Base-by-base conservation (phyloP, 768 basidiomycete genomes). In the Dioszegia crocea region DNA sequence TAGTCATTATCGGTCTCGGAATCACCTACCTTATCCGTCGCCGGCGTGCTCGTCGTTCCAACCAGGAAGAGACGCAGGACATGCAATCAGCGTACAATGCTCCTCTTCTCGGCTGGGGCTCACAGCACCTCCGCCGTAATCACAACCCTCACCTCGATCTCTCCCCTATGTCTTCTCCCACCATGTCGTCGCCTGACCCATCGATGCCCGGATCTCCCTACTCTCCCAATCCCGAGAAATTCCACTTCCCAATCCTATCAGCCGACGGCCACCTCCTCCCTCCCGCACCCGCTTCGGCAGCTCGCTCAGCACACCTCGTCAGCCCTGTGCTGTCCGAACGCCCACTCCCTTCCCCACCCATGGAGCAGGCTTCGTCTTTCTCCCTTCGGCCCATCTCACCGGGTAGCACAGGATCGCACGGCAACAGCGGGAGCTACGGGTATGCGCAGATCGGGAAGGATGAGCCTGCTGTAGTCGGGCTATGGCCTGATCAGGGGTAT, bases 221-320 rank as follows among this genome's bases (percentile, higher is more conserved):
- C 59, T 68, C 63, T 11, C 65, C 67, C 16, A 57, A 44, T 23
- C 53, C 70, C 14, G 67, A 68, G 23, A 57, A 40, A 16, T 68
- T 72, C 60, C 60, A 64, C 49, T 72, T 72, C 62, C 70, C 70
- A 4, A 67, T 72, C 38, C 58, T 72, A 6, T 68, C 70, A 8
- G 70, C 70, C 12, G 67, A 72, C 45, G 70, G 70, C 1, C 65
- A 69, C 24, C 60, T 72, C n/a, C 57, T 72, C 19, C 67, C 67
- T 21, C 64, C 66, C 8, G 55, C 62, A 1, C 67, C 70, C 4
- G 65, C 70, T 8, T 68, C 70, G 1, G 61, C 63, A 2, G 55
- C 64, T 19, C 46, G 53, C 19, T 65, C 62, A 0, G 46, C 23
- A 39, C 59, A 3, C 53, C 61, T 36, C 27, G 45, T 27, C 29